phyloP scores from a whole-genome alignment of 345 rosid species.

The Citrus hindsii region DNA sequence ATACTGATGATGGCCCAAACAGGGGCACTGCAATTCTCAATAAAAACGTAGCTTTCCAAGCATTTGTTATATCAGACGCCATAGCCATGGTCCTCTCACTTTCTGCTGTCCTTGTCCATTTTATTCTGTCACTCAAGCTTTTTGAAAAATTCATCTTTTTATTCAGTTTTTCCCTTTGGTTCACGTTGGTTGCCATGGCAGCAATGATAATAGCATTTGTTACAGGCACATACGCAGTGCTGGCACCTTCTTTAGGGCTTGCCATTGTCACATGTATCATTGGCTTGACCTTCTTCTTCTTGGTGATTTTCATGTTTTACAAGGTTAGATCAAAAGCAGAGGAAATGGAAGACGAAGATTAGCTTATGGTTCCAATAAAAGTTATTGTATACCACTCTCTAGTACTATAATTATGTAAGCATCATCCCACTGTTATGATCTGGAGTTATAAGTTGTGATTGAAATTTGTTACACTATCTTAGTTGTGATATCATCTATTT shows the following conservation, averaged over 20 bases:
- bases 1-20: neutral
- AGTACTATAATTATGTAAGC: too few relatives aligned
- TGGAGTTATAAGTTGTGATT: too few relatives aligned
- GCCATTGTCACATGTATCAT: too few relatives aligned
- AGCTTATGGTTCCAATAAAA: too few relatives aligned
- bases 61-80: neutral
- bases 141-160: neutral
- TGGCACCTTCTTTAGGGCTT: neutral
- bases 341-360: too few relatives aligned
- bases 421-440: too few relatives aligned
- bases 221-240: neutral
- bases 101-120: neutral
- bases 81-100: neutral
- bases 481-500: too few relatives aligned
- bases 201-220: neutral
- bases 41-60: neutral
- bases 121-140: neutral
- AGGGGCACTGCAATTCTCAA: neutral
- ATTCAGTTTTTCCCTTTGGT: accelerated
- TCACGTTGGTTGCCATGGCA: neutral
- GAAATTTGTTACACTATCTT: too few relatives aligned
- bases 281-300: too few relatives aligned
- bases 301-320: too few relatives aligned
- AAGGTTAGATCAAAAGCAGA: too few relatives aligned
- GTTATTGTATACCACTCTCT: too few relatives aligned